phyloP scores from a whole-genome alignment of 1,284 basidiomycete genomes.

The Tilletia indica region DNA sequence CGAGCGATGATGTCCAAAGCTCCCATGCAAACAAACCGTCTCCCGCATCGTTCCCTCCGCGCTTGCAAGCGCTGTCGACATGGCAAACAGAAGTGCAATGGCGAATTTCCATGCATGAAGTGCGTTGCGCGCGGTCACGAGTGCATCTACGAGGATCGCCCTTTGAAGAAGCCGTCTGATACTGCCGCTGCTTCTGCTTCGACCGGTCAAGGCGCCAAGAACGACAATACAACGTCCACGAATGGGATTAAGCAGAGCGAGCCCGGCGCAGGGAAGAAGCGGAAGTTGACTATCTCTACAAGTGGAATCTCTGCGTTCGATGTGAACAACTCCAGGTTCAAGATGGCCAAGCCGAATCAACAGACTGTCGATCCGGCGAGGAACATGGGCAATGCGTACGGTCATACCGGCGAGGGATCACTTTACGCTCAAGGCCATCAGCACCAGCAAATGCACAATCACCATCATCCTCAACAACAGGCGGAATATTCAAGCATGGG shows the following conservation, averaged over 20 bases:
- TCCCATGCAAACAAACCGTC: neutral
- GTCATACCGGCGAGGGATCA: too few species aligned
- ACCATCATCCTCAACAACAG: too few species aligned
- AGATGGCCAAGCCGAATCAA: neutral
- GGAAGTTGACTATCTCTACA: neutral
- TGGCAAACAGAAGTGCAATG: constrained; percentile 15
- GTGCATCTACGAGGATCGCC: constrained; percentile 9
- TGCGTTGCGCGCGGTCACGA: neutral
- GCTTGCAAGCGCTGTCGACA: constrained; percentile 11
- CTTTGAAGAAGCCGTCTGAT: neutral
- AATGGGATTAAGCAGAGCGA: neutral
- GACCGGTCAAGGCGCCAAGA: neutral
- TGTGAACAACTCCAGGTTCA: neutral
- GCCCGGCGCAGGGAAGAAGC: neutral
- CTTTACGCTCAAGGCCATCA: too few species aligned
- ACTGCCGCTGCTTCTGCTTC: neutral
- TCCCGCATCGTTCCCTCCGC: neutral
- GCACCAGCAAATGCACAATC: too few species aligned
- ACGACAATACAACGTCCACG: neutral
- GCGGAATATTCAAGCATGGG: too few species aligned
- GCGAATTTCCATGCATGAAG: constrained; percentile 3
- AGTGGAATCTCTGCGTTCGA: neutral
- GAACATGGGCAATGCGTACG: too few species aligned
- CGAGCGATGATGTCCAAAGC: neutral
- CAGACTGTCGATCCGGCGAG: neutral